Percentiles rank a stretch among this genome's conserved stretches.
phyloP scores from a whole-genome alignment of 192 early-diverging fungal species.

The Chytriomyces sp. region DNA sequence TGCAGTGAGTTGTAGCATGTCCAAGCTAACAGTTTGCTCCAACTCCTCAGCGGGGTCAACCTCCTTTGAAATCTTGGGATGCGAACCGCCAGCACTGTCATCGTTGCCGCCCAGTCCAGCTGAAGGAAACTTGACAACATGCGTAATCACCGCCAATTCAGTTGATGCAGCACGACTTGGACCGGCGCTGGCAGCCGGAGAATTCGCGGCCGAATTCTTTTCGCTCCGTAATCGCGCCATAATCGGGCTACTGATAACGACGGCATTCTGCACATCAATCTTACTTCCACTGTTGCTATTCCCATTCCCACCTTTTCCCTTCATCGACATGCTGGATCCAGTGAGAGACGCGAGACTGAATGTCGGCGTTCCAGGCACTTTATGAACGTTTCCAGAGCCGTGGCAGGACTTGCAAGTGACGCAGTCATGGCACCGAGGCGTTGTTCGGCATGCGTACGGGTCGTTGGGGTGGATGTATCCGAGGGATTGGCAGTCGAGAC shows the following conservation, averaged over 20 bases:
- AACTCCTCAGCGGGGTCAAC: too few species aligned
- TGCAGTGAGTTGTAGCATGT: too few species aligned
- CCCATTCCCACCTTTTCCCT: not conserved
- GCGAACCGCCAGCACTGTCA: too few species aligned
- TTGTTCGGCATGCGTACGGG: conserved; percentile 23
- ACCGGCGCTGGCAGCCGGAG: not conserved
- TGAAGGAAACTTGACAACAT: not conserved
- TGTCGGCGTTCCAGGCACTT: not conserved
- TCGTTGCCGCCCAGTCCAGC: not conserved
- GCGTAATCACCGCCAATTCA: not conserved
- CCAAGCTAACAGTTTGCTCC: too few species aligned
- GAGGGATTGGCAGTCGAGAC: conserved; percentile 32
- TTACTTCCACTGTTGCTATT: not conserved
- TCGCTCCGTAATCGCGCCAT: not conserved
- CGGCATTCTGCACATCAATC: not conserved
- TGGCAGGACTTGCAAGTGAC: conserved; percentile 24
- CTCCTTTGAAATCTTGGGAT: too few species aligned
- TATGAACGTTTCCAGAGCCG: conserved; percentile 12
- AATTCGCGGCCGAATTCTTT: not conserved
- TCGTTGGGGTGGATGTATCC: conserved; percentile 36
- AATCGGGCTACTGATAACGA: not conserved
- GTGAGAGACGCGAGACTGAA: not conserved
- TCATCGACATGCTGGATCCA: not conserved
- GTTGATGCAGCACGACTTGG: not conserved
- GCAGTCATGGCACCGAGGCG: conserved; percentile 4